Evolutionary conservation across 805 yeast species (phyloP).

Genomic region (Barnettozyma wickerhamii): DNA sequence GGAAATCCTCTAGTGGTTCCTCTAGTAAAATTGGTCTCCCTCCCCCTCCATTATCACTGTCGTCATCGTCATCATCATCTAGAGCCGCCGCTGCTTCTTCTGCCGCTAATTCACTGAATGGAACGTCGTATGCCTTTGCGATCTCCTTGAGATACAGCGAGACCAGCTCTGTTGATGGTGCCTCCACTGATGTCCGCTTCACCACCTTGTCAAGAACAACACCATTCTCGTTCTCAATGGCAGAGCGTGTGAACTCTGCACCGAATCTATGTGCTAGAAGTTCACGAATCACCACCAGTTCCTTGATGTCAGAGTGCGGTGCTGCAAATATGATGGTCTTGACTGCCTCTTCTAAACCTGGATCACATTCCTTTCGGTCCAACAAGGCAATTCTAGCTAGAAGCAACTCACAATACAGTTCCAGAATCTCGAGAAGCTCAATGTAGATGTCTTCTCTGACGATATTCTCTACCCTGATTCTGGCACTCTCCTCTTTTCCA

Average conservation of each 20-base stretch:
- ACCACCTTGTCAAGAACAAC: slow-evolving; percentile 66
- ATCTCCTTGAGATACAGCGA: slow-evolving; percentile 71
- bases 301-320: slow-evolving; percentile 73
- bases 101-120: slow-evolving; percentile 53
- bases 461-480: slow-evolving; percentile 77
- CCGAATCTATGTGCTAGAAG: slow-evolving; percentile 61
- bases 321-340: slow-evolving; percentile 65
- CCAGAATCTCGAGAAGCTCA: slow-evolving; percentile 74
- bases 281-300: slow-evolving; percentile 57
- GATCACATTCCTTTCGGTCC: slow-evolving; percentile 29
- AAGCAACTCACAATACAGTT: slow-evolving; percentile 75
- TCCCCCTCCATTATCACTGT: slow-evolving; percentile 28
- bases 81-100: slow-evolving; percentile 21
- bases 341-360: slow-evolving; percentile 56
- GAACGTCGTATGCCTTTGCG: slow-evolving; percentile 73
- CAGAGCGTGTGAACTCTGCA: slow-evolving; percentile 48
- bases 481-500: slow-evolving; percentile 80
- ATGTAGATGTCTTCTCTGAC: slow-evolving; percentile 78
- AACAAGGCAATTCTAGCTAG: slow-evolving; percentile 69
- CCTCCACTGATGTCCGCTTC: slow-evolving; percentile 56
- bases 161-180: slow-evolving; percentile 66
- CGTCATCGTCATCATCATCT: slow-evolving; percentile 30
- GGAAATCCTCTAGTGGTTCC: slow-evolving; percentile 27
- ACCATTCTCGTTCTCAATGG: slow-evolving; percentile 44
- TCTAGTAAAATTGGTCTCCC: slow-evolving; percentile 34